phyloP scores from a whole-genome alignment of 192 early-diverging fungal species.

The Gaertneriomyces sp. region DNA sequence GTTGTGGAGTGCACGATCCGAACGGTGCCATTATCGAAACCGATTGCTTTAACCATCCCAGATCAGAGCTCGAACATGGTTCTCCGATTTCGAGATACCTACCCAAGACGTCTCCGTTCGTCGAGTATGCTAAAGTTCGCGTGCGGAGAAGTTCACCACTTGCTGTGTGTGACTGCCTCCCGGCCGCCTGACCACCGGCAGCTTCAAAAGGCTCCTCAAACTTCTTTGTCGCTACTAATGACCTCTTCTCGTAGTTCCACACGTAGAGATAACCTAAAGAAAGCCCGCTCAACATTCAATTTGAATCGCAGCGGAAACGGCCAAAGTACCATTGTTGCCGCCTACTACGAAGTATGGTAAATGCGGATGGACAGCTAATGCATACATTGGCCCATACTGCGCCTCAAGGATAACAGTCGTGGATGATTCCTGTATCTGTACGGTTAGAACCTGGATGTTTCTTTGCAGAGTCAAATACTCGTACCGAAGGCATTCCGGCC shows the following conservation, averaged over 20 bases:
- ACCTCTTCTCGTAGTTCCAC: conserved; percentile 45
- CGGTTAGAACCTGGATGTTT: too few relatives aligned
- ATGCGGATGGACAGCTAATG: conserved; percentile 40
- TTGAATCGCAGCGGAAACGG: neutral
- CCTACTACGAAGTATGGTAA: conserved; percentile 38
- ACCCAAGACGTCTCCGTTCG: conserved; percentile 37
- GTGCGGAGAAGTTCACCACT: conserved; percentile 28
- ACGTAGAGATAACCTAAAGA: conserved; percentile 42
- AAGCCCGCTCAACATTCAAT: neutral
- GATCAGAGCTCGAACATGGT: neutral
- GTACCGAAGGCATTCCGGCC: too few relatives aligned
- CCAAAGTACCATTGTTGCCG: conserved; percentile 38
- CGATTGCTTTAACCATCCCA: conserved; percentile 30
- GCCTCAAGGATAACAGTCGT: conserved; percentile 31
- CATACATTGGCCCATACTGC: conserved; percentile 37
- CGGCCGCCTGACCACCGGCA: neutral
- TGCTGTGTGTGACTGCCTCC: conserved; percentile 19
- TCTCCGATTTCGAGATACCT: neutral
- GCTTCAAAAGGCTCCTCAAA: conserved; percentile 39
- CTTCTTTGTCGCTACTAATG: conserved; percentile 22
- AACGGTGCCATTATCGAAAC: conserved; percentile 48
- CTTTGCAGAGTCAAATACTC: too few relatives aligned
- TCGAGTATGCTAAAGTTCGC: conserved; percentile 31
- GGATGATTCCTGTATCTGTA: too few relatives aligned
- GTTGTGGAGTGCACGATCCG: conserved; percentile 36